Evolutionary conservation across 1,284 basidiomycete genomes (phyloP), one percentile per base, ranked within the genome.

Genomic region (Apiotrichum montevideense): DNA sequence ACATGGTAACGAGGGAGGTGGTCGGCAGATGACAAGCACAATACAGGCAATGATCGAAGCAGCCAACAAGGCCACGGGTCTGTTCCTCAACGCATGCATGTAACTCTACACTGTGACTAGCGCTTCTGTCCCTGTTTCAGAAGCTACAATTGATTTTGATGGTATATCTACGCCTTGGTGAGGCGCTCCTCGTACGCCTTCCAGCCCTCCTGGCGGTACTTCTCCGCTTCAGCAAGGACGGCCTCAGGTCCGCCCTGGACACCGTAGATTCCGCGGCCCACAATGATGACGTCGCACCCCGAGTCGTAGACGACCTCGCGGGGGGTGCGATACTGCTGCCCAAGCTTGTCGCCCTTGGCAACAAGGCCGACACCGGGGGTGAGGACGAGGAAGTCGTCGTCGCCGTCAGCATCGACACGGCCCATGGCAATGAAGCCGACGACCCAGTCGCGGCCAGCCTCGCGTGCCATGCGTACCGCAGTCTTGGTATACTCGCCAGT

Each of bases 241-340:
- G 81, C 79, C 35, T 81, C 79, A 45, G 85, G 82, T 21, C 82
- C 79, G 7, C 83, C 80, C 44, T 82, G 78, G 35, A 73, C 64
- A 14, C 90, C 91, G 75, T 97, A 96, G 52, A 99, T 87, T 0
- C 95, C 96, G 57, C 96, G 80, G 13, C 96, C 96, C 41, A 99
- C 96, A 63, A 99, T 98, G 71, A 98, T 98, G 34, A 98, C 84
- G 78, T 99, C 96, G 73, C 90, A 92, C n/a, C 92, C 94, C 46
- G 83, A 85, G 51, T 88, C 84, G 40, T 83, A 74, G 14, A 99
- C 80, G 29, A 96, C 95, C 73, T 95, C 81, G 39, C 83, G 78
- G 1, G 96, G 96, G 3, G 93, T 95, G 55, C 93, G 82, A 77
- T 99, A 99, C 75, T 97, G 93, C 77, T 99, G 96, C 13, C 95